Conservation (phyloP, 768 basidiomycete genomes). For the Hericium coralloides region DNA sequence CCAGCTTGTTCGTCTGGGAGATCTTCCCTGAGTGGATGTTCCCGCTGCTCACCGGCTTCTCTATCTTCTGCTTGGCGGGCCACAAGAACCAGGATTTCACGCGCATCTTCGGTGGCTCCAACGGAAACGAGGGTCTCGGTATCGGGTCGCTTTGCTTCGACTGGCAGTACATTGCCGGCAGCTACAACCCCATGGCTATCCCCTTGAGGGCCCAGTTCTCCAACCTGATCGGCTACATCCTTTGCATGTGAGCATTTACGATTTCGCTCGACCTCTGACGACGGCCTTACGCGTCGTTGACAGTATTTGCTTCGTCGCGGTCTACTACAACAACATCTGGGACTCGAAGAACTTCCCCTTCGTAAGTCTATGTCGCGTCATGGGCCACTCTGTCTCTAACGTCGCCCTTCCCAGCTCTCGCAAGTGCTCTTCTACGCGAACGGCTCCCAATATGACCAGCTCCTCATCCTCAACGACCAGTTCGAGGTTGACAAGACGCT, state of each 20-base stretch:
- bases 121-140: slow-evolving; percentile 19
- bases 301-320: slow-evolving; percentile 18
- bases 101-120: slow-evolving; percentile 16
- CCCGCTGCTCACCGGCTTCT: slow-evolving; percentile 19
- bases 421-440: slow-evolving; percentile 18
- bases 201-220: slow-evolving; percentile 44
- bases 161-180: slow-evolving; percentile 20
- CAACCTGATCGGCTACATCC: slow-evolving; percentile 35
- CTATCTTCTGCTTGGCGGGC: slow-evolving; percentile 21
- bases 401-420: slow-evolving; percentile 10
- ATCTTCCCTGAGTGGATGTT: slow-evolving; percentile 14
- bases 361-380: not conserved
- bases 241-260: slow-evolving; percentile 36
- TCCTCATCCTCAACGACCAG: slow-evolving; percentile 25
- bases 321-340: slow-evolving; percentile 22
- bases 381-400: not conserved
- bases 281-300: not conserved
- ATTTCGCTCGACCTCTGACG: not conserved
- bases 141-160: slow-evolving; percentile 19
- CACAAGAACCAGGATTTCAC: slow-evolving; percentile 16
- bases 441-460: slow-evolving; percentile 17
- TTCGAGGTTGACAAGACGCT: slow-evolving; percentile 33
- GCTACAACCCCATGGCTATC: slow-evolving; percentile 39
- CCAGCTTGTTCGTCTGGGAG: slow-evolving; percentile 25
- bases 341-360: slow-evolving; percentile 12